Evolutionary conservation across 441 rosid species (phyloP).

Genomic region (Melastoma candidum): DNA sequence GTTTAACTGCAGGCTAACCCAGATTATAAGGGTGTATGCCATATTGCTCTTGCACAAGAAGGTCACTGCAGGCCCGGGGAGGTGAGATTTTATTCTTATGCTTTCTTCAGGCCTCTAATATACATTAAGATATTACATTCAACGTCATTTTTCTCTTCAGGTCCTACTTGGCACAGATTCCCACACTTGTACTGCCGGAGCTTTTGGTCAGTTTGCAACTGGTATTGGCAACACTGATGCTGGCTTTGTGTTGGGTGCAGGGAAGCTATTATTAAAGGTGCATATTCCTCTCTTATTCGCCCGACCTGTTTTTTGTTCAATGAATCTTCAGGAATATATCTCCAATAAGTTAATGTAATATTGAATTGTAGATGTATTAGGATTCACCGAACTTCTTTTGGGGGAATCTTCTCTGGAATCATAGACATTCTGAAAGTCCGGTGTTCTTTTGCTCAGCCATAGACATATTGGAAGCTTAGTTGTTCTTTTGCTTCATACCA

Average conservation of each 20-base stretch:
- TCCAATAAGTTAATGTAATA: no score
- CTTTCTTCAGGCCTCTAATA: not conserved
- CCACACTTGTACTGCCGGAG: conserved; percentile 97
- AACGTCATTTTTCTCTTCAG: conserved; percentile 26
- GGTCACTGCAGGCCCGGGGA: conserved; percentile 99
- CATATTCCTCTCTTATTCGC: no score
- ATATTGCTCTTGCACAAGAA: conserved; percentile 96
- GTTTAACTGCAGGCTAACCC: conserved; percentile 61
- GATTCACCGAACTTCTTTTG: no score
- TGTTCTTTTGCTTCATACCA: no score
- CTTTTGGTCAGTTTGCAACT: conserved; percentile 96
- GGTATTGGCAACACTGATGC: conserved; percentile 99
- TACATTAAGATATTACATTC: conserved; percentile 1
- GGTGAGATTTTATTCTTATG: conserved; percentile 27
- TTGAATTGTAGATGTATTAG: no score
- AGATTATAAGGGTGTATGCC: conserved; percentile 98
- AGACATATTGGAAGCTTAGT: no score
- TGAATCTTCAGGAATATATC: not conserved
- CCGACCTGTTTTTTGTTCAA: no score
- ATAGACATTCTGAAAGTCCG: not conserved
- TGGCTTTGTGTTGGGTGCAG: conserved; percentile 85
- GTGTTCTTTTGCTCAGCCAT: no score
- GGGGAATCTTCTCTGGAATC: not conserved
- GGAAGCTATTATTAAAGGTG: conserved; percentile 87
- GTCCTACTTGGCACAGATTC: conserved; percentile 92